These are phyloP conservation scores for Hyaloscypha hepaticicola DNA, from an alignment of 495 filamentous ascomycete species.

Conservation along the genomic window DNA sequence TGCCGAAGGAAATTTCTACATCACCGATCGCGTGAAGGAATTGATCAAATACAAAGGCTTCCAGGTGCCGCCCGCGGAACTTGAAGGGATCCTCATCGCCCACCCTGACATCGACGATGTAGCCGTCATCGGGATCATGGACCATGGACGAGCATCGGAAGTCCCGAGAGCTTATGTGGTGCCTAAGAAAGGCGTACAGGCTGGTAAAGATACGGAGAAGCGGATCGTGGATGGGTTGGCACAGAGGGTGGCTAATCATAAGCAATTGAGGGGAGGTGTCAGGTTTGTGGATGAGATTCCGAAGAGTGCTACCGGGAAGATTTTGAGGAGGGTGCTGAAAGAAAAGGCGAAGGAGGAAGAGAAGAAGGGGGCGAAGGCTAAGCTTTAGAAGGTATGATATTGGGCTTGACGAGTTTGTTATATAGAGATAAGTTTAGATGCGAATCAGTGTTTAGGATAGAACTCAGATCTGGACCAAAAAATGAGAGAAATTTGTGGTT, in stretches of 20 bases:
- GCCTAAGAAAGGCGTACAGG: conserved; percentile 49
- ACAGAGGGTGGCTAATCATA: conserved; percentile 54
- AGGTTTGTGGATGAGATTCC: conserved; percentile 80
- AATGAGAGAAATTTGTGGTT: too few species aligned
- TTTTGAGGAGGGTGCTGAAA: conserved; percentile 68
- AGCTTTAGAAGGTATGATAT: conserved; percentile 7
- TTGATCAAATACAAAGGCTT: conserved; percentile 91
- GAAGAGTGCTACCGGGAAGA: conserved; percentile 86
- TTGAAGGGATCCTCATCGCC: conserved; percentile 73
- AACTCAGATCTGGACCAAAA: too few species aligned
- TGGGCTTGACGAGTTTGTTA: background rate
- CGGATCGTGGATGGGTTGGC: conserved; percentile 66
- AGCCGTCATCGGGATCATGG: conserved; percentile 80
- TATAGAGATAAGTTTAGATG: background rate
- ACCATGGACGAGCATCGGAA: conserved; percentile 68
- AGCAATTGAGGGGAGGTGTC: conserved; percentile 79
- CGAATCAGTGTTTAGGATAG: background rate
- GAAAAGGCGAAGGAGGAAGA: conserved; percentile 37
- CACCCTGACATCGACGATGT: conserved; percentile 78
- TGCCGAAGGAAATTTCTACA: conserved; percentile 60
- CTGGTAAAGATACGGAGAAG: conserved; percentile 51
- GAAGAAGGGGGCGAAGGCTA: conserved; percentile 40
- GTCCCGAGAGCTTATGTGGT: conserved; percentile 84
- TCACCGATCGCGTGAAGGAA: conserved; percentile 88
- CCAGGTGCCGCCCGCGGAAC: conserved; percentile 84